These are phyloP conservation scores for Ogataea methanolica DNA, from an alignment of 805 yeast genomes.

Conservation along the genomic window DNA sequence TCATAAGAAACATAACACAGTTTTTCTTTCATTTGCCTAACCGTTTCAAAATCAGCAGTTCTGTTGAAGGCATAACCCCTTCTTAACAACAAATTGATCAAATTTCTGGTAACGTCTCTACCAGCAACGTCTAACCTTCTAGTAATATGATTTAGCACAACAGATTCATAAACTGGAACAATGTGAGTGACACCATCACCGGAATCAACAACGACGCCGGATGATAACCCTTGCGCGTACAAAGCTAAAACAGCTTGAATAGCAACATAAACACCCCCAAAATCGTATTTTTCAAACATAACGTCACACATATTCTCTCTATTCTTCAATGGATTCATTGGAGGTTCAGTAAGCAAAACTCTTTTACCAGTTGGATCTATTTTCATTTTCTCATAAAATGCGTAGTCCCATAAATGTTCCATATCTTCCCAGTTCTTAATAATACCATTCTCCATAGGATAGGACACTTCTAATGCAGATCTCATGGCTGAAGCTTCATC, in stretches of 20 bases:
- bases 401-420: constrained; percentile 98
- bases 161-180: constrained; percentile 96
- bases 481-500: constrained; percentile 90
- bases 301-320: constrained; percentile 89
- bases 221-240: constrained; percentile 93
- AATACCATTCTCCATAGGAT: constrained; percentile 98
- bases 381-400: constrained; percentile 87
- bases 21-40: constrained; percentile 95
- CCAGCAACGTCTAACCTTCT: constrained; percentile 96
- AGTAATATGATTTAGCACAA: constrained; percentile 91
- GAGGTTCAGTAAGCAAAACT: constrained; percentile 92
- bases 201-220: constrained; percentile 97
- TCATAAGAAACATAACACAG: constrained; percentile 94
- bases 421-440: constrained; percentile 98
- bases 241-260: constrained; percentile 97
- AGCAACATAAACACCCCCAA: constrained; percentile 92
- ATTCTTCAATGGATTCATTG: constrained; percentile 91
- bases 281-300: constrained; percentile 86
- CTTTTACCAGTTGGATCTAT: constrained; percentile 70
- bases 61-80: constrained; percentile 98
- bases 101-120: constrained; percentile 94
- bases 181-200: constrained; percentile 99
- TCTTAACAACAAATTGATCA: constrained; percentile 85
- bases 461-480: constrained; percentile 84
- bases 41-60: constrained; percentile 98